Evolutionary conservation across 2,329 filamentous ascomycete species (phyloP), one percentile per base, ranked within the genome.

Genomic region (Aspergillus quadricinctus): DNA sequence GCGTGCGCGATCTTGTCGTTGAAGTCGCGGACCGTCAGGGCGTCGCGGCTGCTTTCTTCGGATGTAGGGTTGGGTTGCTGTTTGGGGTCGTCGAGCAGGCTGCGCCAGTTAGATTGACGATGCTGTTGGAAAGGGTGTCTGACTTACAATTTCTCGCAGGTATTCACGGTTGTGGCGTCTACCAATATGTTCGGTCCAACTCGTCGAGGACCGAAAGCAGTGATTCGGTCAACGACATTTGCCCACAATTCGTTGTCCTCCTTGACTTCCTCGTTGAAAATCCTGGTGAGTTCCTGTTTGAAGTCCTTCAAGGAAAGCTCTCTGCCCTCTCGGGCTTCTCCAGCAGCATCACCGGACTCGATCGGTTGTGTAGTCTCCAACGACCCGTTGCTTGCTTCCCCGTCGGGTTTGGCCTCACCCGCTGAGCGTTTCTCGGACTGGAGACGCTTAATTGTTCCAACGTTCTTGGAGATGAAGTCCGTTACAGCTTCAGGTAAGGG

Each of bases 1-100:
- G 90, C 92, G 71, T 99, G 92, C 8, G 85, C 81, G 61, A 97
- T 89, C 71, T 96, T 97, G 77, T 97, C 93, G 56, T 87, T 85
- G 62, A 97, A 87, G 67, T 94, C 88, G 50, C 81, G 80, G 3
- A 87, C 80, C 28, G 68, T 64, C 4, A 71, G 66, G 31, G 66
- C 67, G 45, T 70, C 61, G 43, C 62, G 64, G 56, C 57, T 61
- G 59, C 65, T 62, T 35, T 51, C 60, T 28, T 66, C 64, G 31
- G 60, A 54, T 58, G 65, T 60, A 63, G 66, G 59, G 48, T 55
- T 62, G 53, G 59, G 61, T 57, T 66, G 62, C 54, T 70, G 65
- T 49, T 72, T 71, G 37, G 61, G 61, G 28, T 75, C 71, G 6
- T 78, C 75, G 28, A 72, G 64, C 29, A 78, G 63, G 64, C 74